Conservation (phyloP, 257 asterid species). For the Nicotiana paniculata region DNA sequence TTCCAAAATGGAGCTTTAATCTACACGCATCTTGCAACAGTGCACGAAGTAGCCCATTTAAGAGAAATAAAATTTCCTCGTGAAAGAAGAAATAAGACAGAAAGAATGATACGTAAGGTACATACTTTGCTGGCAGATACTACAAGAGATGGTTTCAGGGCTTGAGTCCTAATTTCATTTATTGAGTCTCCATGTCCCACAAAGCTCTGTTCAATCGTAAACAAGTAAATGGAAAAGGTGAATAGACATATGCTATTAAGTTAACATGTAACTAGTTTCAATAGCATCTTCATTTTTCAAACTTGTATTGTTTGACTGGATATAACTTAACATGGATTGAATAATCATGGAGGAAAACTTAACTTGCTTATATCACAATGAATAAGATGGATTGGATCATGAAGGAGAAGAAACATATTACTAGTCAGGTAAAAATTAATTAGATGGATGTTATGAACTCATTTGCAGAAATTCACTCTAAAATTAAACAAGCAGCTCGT, state of each 20-base stretch:
- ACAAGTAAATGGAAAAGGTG: background rate
- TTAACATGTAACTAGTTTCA: background rate
- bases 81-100: background rate
- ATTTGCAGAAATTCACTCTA: background rate
- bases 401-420: background rate
- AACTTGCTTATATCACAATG: background rate
- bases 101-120: slow-evolving; percentile 7
- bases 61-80: background rate
- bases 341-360: background rate
- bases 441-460: background rate
- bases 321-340: background rate
- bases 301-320: background rate
- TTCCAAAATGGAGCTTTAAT: background rate
- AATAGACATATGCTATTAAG: background rate
- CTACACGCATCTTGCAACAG: background rate
- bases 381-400: background rate
- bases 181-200: slow-evolving; percentile 97
- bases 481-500: background rate
- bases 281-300: background rate
- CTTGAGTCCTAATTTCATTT: slow-evolving; percentile 86
- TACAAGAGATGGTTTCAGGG: slow-evolving; percentile 86
- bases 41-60: background rate
- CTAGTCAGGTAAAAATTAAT: background rate
- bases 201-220: slow-evolving; percentile 55
- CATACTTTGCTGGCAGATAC: slow-evolving; percentile 93